Conservation (phyloP, 306 rosid species). For the Glycine tomentella region DNA sequence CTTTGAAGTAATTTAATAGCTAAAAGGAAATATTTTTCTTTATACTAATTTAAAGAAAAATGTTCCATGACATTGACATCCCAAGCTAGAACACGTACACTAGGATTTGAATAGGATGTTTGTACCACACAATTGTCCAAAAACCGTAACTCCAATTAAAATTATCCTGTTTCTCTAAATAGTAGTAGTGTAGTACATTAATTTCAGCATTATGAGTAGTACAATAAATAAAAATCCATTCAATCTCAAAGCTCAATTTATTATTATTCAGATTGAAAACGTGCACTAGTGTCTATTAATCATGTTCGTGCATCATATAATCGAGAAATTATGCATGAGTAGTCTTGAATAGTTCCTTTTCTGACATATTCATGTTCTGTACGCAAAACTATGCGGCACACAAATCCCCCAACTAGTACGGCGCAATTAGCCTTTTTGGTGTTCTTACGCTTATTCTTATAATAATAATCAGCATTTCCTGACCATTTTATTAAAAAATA, state of each 20-base stretch:
- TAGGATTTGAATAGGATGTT: no score
- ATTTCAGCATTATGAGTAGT: neutral
- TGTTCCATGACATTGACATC: no score
- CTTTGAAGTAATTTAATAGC: no score
- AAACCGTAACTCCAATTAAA: no score
- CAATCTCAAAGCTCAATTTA: neutral
- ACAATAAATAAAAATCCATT: neutral
- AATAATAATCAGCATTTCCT: constrained; percentile 10
- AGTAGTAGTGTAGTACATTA: neutral
- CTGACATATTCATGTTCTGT: constrained; percentile 25
- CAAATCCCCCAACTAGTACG: constrained; percentile 7
- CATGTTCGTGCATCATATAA: constrained; percentile 9
- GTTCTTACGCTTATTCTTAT: neutral
- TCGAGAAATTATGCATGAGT: neutral
- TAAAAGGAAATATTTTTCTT: no score
- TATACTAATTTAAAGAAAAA: no score
- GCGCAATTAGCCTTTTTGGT: neutral
- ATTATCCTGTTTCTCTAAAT: neutral
- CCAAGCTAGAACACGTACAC: no score
- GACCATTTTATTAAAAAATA: neutral
- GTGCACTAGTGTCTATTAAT: neutral
- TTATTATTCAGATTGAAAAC: neutral
- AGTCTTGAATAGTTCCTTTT: neutral
- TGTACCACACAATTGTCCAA: no score
- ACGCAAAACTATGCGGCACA: constrained; percentile 11